Base-by-base conservation (phyloP, 768 basidiomycete species). In the Mycena galericulata region DNA sequence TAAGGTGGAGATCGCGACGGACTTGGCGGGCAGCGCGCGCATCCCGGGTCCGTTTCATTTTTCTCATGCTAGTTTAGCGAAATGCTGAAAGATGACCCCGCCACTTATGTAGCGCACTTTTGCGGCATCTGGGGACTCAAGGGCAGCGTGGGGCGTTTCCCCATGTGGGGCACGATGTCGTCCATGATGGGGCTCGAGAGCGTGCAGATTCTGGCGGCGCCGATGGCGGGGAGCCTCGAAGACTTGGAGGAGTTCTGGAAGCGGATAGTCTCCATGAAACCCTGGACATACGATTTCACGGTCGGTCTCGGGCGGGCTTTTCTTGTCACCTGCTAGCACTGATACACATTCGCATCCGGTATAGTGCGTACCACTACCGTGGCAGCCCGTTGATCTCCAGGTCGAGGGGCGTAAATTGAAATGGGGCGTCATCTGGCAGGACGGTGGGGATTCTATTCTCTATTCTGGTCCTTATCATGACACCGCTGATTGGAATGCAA, bases 21-120 rank as follows among this genome's bases (percentile, higher is more conserved):
- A 94, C 72, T 80, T 93, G 30, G 92, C 88, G 2, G 93, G 93
- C 12, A 90, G 89, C 59, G 87, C 93, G 41, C 85, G 93, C 56
- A 86, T 88, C 29, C 93, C 93, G 4, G n/a, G n/a, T n/a, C n/a
- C n/a, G n/a, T n/a, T n/a, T n/a, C n/a, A n/a, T n/a, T n/a, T n/a
- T n/a, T n/a, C n/a, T n/a, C n/a, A n/a, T n/a, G n/a, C n/a, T n/a
- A n/a, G n/a, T n/a, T n/a, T n/a, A n/a, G n/a, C n/a, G n/a, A n/a
- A n/a, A n/a, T n/a, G n/a, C n/a, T n/a, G n/a, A n/a, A n/a, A n/a
- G n/a, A n/a, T n/a, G n/a, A n/a, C n/a, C n/a, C n/a, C n/a, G n/a
- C n/a, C n/a, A n/a, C n/a, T n/a, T n/a, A n/a, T n/a, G n/a, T n/a
- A n/a, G 88, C 92, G 17, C 89, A 92, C 69, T 92, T 89, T 71